Conservation (phyloP, 208 protist genomes). For the Trichomonas vaginalis region DNA sequence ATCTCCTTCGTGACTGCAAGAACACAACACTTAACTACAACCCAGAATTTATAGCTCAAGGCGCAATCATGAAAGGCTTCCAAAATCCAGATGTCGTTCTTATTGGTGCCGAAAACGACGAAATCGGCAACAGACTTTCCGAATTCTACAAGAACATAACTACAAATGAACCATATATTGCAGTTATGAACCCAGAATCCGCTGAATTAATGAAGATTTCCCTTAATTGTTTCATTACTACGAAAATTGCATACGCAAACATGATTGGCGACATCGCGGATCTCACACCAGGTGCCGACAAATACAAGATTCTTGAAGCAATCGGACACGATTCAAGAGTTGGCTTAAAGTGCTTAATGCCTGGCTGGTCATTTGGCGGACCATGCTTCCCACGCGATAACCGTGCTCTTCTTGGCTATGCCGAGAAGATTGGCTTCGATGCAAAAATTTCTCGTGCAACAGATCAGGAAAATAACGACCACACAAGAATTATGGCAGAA, state of each 20-base stretch:
- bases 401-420: slow-evolving; percentile 37
- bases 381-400: slow-evolving; percentile 50
- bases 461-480: slow-evolving; percentile 39
- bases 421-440: slow-evolving; percentile 29
- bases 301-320: slow-evolving; percentile 42
- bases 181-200: neutral
- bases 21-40: slow-evolving; percentile 40
- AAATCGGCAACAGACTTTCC: slow-evolving; percentile 32
- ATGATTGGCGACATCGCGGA: slow-evolving; percentile 48
- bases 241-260: slow-evolving; percentile 45
- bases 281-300: slow-evolving; percentile 39
- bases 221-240: slow-evolving; percentile 50
- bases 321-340: slow-evolving; percentile 45
- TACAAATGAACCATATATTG: neutral
- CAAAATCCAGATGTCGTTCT: slow-evolving; percentile 35
- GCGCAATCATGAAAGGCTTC: slow-evolving; percentile 26
- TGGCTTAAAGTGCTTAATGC: slow-evolving; percentile 44
- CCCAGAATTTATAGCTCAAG: slow-evolving; percentile 49
- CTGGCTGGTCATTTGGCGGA: slow-evolving; percentile 45
- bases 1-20: slow-evolving; percentile 26
- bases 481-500: slow-evolving; percentile 20
- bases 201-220: slow-evolving; percentile 43
- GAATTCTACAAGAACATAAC: slow-evolving; percentile 25
- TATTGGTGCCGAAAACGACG: slow-evolving; percentile 40
- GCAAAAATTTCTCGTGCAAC: slow-evolving; percentile 40